Evolutionary conservation across 768 basidiomycete species (phyloP).

Genomic region (Mycena vitilis): DNA sequence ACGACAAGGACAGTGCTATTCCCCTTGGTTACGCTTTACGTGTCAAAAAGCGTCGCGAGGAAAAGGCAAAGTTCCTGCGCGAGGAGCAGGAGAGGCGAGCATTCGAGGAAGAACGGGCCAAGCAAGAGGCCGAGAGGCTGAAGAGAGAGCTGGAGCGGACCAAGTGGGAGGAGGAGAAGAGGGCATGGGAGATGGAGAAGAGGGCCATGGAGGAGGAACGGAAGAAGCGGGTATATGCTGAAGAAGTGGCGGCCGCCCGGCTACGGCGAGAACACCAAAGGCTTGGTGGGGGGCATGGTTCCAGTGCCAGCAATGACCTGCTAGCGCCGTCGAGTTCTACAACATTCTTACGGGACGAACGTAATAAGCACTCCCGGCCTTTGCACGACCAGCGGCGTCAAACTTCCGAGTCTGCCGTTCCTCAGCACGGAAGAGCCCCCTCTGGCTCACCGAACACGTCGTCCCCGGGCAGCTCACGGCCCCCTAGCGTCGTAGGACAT

Average conservation of each 20-base stretch:
- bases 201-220: constrained; percentile 64
- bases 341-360: constrained; percentile 55
- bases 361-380: constrained; percentile 54
- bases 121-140: constrained; percentile 56
- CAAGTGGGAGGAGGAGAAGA: constrained; percentile 58
- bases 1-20: constrained; percentile 74
- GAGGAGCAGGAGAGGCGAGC: constrained; percentile 67
- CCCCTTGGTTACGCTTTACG: constrained; percentile 79
- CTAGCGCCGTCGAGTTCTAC: constrained; percentile 49
- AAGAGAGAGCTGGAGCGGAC: constrained; percentile 57
- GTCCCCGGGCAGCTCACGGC: constrained; percentile 66
- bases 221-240: constrained; percentile 63
- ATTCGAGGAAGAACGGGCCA: constrained; percentile 57
- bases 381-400: constrained; percentile 58
- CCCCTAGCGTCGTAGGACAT: constrained; percentile 53
- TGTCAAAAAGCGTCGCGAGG: constrained; percentile 77
- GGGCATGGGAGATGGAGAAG: constrained; percentile 63
- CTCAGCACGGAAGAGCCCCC: constrained; percentile 42
- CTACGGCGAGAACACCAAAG: constrained; percentile 69
- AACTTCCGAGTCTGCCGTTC: constrained; percentile 57
- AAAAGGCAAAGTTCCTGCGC: constrained; percentile 75
- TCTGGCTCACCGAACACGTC: constrained; percentile 49
- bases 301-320: constrained; percentile 42
- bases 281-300: constrained; percentile 54
- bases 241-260: constrained; percentile 72